These are phyloP conservation scores for Catunica adiposa DNA, from an alignment of 2,329 filamentous ascomycete species.

Conservation along the genomic window DNA sequence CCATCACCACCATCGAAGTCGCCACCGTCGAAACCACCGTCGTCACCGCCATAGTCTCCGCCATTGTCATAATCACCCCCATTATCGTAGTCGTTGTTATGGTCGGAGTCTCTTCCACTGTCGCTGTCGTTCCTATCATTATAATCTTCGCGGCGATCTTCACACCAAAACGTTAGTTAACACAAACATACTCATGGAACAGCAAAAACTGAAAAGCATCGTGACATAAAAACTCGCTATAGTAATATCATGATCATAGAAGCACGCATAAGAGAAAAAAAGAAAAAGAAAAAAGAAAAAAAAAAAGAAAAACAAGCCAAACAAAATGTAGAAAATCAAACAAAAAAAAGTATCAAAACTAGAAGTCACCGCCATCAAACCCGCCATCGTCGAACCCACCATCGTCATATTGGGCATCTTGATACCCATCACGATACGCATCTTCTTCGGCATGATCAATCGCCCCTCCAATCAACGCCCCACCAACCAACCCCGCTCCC, in stretches of 20 bases:
- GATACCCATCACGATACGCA: constrained; percentile 32
- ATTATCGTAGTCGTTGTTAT: too few species aligned
- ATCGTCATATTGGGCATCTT: constrained; percentile 20
- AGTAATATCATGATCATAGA: too few species aligned
- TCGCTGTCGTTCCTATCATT: too few species aligned
- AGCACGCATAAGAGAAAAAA: too few species aligned
- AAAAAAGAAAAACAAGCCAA: too few species aligned
- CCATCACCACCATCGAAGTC: not conserved
- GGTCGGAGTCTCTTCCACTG: too few species aligned
- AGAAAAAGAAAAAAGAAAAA: too few species aligned
- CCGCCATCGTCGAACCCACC: constrained; percentile 17
- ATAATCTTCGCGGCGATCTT: too few species aligned
- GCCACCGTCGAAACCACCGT: not conserved
- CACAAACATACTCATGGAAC: too few species aligned
- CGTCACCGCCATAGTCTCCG: not conserved
- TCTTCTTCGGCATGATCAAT: constrained; percentile 45
- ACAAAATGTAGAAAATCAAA: constrained; percentile 3
- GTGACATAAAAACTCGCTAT: too few species aligned
- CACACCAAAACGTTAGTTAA: too few species aligned
- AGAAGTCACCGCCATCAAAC: not conserved
- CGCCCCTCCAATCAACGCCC: constrained; percentile 52
- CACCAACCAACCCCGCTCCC: constrained; percentile 68
- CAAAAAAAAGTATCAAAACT: not conserved
- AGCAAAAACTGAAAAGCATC: too few species aligned
- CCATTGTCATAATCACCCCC: not conserved